Percentiles rank a stretch among this genome's conserved stretches.
Evolutionary conservation across 371 early-diverging fungal species (phyloP).

Genomic region (Mucor indicus): DNA sequence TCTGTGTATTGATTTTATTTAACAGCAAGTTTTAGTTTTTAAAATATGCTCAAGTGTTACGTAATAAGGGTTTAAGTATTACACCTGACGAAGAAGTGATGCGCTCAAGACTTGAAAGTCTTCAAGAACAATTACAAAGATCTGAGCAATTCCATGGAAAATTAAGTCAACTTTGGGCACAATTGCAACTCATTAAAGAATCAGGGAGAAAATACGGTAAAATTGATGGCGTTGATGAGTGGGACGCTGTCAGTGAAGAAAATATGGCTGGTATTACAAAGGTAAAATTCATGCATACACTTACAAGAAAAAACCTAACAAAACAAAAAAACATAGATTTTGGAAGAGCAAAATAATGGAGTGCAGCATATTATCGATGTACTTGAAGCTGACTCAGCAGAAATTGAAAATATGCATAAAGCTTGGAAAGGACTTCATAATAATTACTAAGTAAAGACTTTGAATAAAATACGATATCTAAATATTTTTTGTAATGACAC

Average conservation of each 20-base stretch:
- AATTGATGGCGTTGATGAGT: slow-evolving; percentile 32
- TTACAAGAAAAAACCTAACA: too few relatives aligned
- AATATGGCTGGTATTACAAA: slow-evolving; percentile 46
- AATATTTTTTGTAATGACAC: too few relatives aligned
- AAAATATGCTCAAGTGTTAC: slow-evolving; percentile 77
- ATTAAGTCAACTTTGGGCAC: slow-evolving; percentile 79
- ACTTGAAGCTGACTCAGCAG: slow-evolving; percentile 42
- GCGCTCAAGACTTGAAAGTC: slow-evolving; percentile 66
- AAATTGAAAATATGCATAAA: slow-evolving; percentile 17
- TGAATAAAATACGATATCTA: too few relatives aligned
- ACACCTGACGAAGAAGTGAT: slow-evolving; percentile 82
- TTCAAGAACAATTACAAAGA: slow-evolving; percentile 68
- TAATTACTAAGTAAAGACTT: too few relatives aligned
- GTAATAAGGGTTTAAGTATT: slow-evolving; percentile 77
- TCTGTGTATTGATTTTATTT: not conserved
- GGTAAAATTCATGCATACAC: slow-evolving; percentile 26
- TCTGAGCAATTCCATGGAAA: slow-evolving; percentile 81
- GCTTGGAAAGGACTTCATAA: not conserved
- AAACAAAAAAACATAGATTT: too few relatives aligned
- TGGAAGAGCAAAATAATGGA: slow-evolving; percentile 64
- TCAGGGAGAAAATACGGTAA: slow-evolving; percentile 52
- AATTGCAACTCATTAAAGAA: slow-evolving; percentile 74
- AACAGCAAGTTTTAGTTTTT: slow-evolving; percentile 52
- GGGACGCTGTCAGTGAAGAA: slow-evolving; percentile 40
- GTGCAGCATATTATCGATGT: slow-evolving; percentile 60